These are phyloP conservation scores for Carnegiea gigantea DNA, from an alignment of 179 eudicot genomes.

Conservation along the genomic window DNA sequence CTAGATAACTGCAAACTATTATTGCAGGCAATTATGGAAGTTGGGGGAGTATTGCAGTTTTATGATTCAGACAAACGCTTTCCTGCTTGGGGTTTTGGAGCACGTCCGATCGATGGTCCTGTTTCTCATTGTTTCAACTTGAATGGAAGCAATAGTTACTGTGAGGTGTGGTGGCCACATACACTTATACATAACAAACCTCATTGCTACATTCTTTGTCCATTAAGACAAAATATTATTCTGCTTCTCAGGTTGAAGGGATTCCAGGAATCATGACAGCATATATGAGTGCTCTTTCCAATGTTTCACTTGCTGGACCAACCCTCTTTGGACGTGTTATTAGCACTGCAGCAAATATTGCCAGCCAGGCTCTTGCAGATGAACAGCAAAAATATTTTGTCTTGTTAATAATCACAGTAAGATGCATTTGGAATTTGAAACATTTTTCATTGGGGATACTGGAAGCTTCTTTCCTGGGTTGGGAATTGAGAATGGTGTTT, in stretches of 20 bases:
- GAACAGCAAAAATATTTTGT: slow-evolving; percentile 74
- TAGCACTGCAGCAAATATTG: slow-evolving; percentile 73
- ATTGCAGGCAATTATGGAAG: slow-evolving; percentile 78
- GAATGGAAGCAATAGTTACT: slow-evolving; percentile 87
- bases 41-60: slow-evolving; percentile 89
- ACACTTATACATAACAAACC: background rate
- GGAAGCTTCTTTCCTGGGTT: background rate
- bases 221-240: slow-evolving; percentile 6
- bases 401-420: slow-evolving; percentile 90
- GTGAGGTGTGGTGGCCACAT: slow-evolving; percentile 58
- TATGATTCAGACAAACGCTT: slow-evolving; percentile 90
- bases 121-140: slow-evolving; percentile 98
- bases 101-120: slow-evolving; percentile 98
- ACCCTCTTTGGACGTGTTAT: slow-evolving; percentile 92
- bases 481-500: background rate
- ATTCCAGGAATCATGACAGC: slow-evolving; percentile 91
- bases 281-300: slow-evolving; percentile 74
- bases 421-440: slow-evolving; percentile 20
- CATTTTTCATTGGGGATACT: background rate
- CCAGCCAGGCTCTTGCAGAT: slow-evolving; percentile 64
- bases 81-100: slow-evolving; percentile 99
- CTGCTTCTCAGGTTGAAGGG: slow-evolving; percentile 79
- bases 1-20: slow-evolving; percentile 14
- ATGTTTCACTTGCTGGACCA: slow-evolving; percentile 97
- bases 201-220: slow-evolving; percentile 6